Evolutionary conservation across 164 flowering plant species (phyloP).

Genomic region (Sextonia rubra): DNA sequence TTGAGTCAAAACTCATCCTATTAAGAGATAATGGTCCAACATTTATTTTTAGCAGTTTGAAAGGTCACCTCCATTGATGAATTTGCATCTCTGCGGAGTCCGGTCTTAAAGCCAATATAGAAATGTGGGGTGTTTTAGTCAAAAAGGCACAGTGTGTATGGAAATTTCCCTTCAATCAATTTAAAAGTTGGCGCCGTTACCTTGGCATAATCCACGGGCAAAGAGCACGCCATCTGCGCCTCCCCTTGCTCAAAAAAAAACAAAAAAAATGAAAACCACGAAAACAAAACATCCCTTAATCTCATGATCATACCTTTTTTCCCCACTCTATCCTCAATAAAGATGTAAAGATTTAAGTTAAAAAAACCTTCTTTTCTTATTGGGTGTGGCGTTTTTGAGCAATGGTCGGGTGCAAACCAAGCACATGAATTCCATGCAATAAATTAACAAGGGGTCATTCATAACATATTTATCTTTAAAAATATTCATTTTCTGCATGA

Average conservation of each 20-base stretch:
- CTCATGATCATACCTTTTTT: neutral
- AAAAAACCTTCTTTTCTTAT: neutral
- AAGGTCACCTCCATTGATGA: too few relatives aligned
- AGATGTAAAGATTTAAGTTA: neutral
- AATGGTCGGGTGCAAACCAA: slow-evolving; percentile 17
- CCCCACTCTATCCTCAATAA: neutral
- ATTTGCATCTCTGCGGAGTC: too few relatives aligned
- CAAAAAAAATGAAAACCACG: neutral
- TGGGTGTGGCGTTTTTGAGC: slow-evolving; percentile 4
- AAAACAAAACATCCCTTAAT: slow-evolving; percentile 15
- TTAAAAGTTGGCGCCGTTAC: slow-evolving; percentile 16
- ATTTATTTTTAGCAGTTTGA: too few relatives aligned
- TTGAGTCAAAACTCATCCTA: too few relatives aligned
- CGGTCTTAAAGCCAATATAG: too few relatives aligned
- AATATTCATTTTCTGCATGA: neutral
- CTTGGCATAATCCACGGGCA: slow-evolving; percentile 19
- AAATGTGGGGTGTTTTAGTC: too few relatives aligned
- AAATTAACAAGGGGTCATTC: neutral
- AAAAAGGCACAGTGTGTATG: too few relatives aligned
- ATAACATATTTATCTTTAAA: neutral
- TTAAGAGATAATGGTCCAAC: too few relatives aligned
- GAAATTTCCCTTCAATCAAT: neutral
- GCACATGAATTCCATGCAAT: slow-evolving; percentile 1
- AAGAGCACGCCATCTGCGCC: slow-evolving; percentile 21
- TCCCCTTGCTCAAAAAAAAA: neutral